Percentiles rank a stretch among this genome's conserved stretches.
Conservation (phyloP, 441 rosid species). For the Sinapis alba region DNA sequence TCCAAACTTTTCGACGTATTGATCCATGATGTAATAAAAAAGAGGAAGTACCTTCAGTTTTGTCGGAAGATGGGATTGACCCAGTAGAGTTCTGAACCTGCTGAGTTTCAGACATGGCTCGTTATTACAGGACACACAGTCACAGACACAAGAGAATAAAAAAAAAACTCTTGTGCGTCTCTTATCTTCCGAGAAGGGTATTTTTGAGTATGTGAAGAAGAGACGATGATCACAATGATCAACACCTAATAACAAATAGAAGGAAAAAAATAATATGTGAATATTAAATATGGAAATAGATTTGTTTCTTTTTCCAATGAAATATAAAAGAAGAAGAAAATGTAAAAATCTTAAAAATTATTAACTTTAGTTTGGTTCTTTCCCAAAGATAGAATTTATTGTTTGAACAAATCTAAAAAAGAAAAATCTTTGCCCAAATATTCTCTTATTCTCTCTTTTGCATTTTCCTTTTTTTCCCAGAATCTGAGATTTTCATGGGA, state of each 20-base stretch:
- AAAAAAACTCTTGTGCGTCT: slow-evolving; percentile 3
- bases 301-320: slow-evolving; percentile 19
- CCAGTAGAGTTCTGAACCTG: slow-evolving; percentile 61
- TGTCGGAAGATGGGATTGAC: slow-evolving; percentile 59
- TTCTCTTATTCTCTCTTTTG: slow-evolving; percentile 42
- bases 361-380: not conserved
- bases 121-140: slow-evolving; percentile 14
- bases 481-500: slow-evolving; percentile 42
- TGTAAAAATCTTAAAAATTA: slow-evolving; percentile 35
- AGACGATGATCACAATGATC: slow-evolving; percentile 41
- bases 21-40: slow-evolving; percentile 15
- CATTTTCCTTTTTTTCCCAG: slow-evolving; percentile 37
- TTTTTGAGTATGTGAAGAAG: slow-evolving; percentile 3
- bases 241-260: not conserved
- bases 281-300: not conserved
- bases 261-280: not conserved
- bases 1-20: slow-evolving; percentile 12
- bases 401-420: slow-evolving; percentile 39
- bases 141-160: slow-evolving; percentile 1
- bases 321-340: slow-evolving; percentile 16
- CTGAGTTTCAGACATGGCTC: slow-evolving; percentile 67
- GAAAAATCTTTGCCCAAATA: slow-evolving; percentile 38
- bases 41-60: slow-evolving; percentile 57
- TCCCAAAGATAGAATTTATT: slow-evolving; percentile 24
- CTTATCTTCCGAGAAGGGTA: not conserved